phyloP scores from a whole-genome alignment of 352 stramenopile genomes.

The Phytophthora cactorum region DNA sequence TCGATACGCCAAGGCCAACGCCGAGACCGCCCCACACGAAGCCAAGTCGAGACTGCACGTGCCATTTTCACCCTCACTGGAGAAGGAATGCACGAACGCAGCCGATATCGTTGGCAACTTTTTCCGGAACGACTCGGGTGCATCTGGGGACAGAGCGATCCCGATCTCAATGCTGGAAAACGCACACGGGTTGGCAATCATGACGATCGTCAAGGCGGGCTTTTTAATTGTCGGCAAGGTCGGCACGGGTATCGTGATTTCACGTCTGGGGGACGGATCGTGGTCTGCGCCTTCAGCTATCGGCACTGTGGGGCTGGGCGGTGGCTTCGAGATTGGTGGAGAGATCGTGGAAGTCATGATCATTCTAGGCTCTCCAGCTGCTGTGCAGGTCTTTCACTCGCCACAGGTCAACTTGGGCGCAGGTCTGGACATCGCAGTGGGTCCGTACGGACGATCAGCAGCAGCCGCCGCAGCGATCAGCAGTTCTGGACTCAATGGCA shows the following conservation, averaged over 20 bases:
- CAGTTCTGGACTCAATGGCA: constrained; percentile 62
- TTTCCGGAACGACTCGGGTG: constrained; percentile 61
- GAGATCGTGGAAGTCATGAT: constrained; percentile 93
- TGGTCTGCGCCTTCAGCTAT: constrained; percentile 93
- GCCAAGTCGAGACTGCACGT: constrained; percentile 48
- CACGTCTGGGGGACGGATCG: constrained; percentile 61
- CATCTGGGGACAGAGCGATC: constrained; percentile 49
- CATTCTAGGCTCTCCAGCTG: constrained; percentile 86
- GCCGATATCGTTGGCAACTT: constrained; percentile 77
- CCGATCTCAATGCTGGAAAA: constrained; percentile 59
- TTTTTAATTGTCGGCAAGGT: constrained; percentile 71
- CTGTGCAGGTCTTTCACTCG: constrained; percentile 87
- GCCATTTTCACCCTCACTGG: constrained; percentile 58
- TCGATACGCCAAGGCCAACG: constrained; percentile 48
- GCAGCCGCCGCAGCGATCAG: constrained; percentile 64
- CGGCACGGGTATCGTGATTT: constrained; percentile 82
- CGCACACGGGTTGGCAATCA: constrained; percentile 58
- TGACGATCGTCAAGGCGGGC: constrained; percentile 58
- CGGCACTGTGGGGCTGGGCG: constrained; percentile 76
- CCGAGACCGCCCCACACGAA: constrained; percentile 50
- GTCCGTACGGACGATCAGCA: constrained; percentile 80
- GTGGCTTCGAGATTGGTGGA: constrained; percentile 86
- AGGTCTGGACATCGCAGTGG: constrained; percentile 85
- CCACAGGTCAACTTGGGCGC: constrained; percentile 86
- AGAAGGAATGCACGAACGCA: constrained; percentile 67